Conservation (phyloP, 2,329 filamentous ascomycete species). For the Ophiocordyceps camponoti-rufipedis region DNA sequence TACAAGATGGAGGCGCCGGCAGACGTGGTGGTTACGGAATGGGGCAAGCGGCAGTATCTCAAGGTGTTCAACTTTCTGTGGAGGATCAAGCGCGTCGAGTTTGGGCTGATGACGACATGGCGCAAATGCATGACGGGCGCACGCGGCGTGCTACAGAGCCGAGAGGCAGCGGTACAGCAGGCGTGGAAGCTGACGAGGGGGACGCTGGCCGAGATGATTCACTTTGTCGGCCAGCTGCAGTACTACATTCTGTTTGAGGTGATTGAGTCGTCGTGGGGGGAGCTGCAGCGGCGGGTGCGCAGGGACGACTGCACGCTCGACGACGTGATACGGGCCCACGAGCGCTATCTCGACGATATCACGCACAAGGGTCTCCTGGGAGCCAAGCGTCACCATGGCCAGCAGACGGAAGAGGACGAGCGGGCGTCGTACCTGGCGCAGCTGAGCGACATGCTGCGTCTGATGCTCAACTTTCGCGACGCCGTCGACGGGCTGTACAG, state of each 20-base stretch:
- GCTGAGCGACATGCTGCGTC: conserved; percentile 77
- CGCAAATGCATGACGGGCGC: conserved; percentile 90
- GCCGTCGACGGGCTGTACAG: conserved; percentile 87
- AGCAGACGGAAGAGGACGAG: conserved; percentile 33
- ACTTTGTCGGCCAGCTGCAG: conserved; percentile 91
- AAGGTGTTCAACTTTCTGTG: conserved; percentile 99
- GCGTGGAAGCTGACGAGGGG: conserved; percentile 88
- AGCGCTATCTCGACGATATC: conserved; percentile 78
- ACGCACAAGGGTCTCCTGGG: conserved; percentile 91
- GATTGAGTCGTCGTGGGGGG: conserved; percentile 89
- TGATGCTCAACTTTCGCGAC: conserved; percentile 88
- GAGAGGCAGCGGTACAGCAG: conserved; percentile 47
- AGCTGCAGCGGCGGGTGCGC: conserved; percentile 64
- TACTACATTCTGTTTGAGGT: conserved; percentile 99
- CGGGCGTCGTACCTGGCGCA: conserved; percentile 69
- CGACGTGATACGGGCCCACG: conserved; percentile 84
- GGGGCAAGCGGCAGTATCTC: conserved; percentile 88
- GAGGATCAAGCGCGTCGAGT: conserved; percentile 95
- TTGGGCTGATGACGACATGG: conserved; percentile 80
- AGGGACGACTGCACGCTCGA: conserved; percentile 84
- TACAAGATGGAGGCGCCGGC: conserved; percentile 96
- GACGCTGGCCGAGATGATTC: conserved; percentile 90
- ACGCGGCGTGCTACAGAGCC: conserved; percentile 68
- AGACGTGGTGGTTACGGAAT: conserved; percentile 92
- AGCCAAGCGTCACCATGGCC: conserved; percentile 30